phyloP scores from a whole-genome alignment of 164 flowering plant genomes.

The Piper longum region DNA sequence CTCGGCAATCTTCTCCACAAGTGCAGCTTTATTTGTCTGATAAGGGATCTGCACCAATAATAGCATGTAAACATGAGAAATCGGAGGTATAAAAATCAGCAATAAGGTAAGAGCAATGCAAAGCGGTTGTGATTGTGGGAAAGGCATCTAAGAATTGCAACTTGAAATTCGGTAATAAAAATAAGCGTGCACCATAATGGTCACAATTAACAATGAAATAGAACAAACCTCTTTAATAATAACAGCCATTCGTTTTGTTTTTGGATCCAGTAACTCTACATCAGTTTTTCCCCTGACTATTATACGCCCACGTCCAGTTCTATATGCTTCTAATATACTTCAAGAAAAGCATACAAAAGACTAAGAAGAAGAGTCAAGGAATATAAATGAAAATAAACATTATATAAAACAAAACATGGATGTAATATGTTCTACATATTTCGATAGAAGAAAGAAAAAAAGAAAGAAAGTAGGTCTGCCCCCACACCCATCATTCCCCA shows the following conservation, averaged over 20 bases:
- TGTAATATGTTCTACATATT: not conserved
- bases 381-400: too few species aligned
- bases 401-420: not conserved
- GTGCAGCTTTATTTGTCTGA: constrained; percentile 80
- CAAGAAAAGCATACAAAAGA: constrained; percentile 4
- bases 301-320: constrained; percentile 86
- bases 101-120: not conserved
- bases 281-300: constrained; percentile 84
- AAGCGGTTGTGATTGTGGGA: not conserved
- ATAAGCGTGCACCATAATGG: not conserved
- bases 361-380: not conserved
- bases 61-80: not conserved
- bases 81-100: not conserved
- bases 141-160: too few species aligned
- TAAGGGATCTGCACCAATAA: constrained; percentile 62
- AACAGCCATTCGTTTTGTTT: constrained; percentile 58
- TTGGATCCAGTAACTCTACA: constrained; percentile 64
- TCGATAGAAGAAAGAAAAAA: not conserved
- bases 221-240: constrained; percentile 60
- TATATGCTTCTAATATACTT: constrained; percentile 84
- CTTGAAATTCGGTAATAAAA: not conserved
- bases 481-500: constrained; percentile 84
- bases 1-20: constrained; percentile 93
- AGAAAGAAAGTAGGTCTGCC: not conserved
- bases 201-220: not conserved